Evolutionary conservation across 495 filamentous ascomycete genomes (phyloP).

Genomic region (Penicillium odoratum): DNA sequence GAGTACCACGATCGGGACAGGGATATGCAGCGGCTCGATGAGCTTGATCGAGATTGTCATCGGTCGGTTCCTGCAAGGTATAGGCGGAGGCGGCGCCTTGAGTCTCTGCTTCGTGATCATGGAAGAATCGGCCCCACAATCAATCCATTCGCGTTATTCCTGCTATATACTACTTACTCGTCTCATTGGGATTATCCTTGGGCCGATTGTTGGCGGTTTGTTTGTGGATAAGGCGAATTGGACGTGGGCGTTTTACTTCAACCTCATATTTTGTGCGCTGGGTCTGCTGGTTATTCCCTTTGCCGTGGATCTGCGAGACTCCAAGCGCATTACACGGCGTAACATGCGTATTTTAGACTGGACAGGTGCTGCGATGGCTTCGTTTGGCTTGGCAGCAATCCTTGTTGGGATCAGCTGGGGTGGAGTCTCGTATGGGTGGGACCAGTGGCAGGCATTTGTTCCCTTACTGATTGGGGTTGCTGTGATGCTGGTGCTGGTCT

Average conservation of each 20-base stretch:
- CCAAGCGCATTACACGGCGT: conserved; percentile 26
- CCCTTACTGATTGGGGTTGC: conserved; percentile 54
- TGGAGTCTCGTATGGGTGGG: conserved; percentile 35
- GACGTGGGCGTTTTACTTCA: conserved; percentile 47
- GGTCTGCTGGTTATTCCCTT: conserved; percentile 39
- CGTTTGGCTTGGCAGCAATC: conserved; percentile 29
- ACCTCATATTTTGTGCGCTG: conserved; percentile 40
- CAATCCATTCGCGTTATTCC: conserved; percentile 41
- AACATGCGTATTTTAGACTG: conserved; percentile 38
- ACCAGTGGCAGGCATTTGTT: conserved; percentile 44
- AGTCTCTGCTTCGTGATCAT: conserved; percentile 65
- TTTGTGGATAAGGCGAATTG: conserved; percentile 37
- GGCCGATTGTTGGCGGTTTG: conserved; percentile 39
- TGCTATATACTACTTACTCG: conserved; percentile 38
- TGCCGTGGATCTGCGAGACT: conserved; percentile 32
- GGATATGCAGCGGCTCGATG: conserved; percentile 58
- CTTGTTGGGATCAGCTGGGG: conserved; percentile 40
- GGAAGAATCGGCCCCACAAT: conserved; percentile 57
- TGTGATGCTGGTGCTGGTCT: conserved; percentile 41
- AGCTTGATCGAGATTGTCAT: conserved; percentile 61
- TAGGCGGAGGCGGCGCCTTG: conserved; percentile 71
- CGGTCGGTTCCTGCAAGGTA: conserved; percentile 66
- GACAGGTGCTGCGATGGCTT: conserved; percentile 35
- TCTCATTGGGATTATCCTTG: conserved; percentile 37
- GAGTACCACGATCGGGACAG: conserved; percentile 58